These are phyloP conservation scores for Bipolaris zeicola DNA, from an alignment of 2,329 filamentous ascomycete species.

Conservation along the genomic window DNA sequence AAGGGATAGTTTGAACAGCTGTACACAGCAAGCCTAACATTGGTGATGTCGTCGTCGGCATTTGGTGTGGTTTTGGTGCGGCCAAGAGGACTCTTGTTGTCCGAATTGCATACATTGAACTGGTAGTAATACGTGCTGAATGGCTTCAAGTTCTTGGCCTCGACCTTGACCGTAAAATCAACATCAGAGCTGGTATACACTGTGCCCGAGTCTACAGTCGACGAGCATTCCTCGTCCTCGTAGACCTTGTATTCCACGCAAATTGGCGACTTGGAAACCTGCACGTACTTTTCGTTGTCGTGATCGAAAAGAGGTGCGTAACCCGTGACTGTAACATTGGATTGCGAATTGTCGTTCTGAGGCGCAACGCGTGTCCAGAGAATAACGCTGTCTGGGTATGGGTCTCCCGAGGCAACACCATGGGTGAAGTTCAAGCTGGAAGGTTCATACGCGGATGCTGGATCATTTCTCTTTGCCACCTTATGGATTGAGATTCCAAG, in stretches of 20 bases:
- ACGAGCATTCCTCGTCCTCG: constrained; percentile 53
- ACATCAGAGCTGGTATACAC: constrained; percentile 75
- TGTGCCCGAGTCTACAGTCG: constrained; percentile 60
- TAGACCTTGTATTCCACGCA: constrained; percentile 71
- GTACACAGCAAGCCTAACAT: constrained; percentile 69
- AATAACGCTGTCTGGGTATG: constrained; percentile 49
- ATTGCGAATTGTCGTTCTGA: constrained; percentile 48
- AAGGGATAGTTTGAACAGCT: constrained; percentile 65
- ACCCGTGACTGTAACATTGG: constrained; percentile 62
- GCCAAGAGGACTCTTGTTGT: constrained; percentile 66
- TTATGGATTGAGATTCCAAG: constrained; percentile 69
- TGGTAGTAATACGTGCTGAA: constrained; percentile 73
- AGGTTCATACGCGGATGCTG: constrained; percentile 27
- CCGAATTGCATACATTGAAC: constrained; percentile 69
- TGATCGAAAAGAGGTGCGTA: constrained; percentile 60
- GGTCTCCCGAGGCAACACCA: constrained; percentile 57
- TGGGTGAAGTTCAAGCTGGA: constrained; percentile 41
- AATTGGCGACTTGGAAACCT: constrained; percentile 63
- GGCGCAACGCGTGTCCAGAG: constrained; percentile 47
- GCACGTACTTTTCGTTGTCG: constrained; percentile 59
- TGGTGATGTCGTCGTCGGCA: constrained; percentile 60
- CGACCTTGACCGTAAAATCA: constrained; percentile 71
- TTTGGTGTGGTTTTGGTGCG: constrained; percentile 72
- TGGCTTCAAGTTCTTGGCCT: constrained; percentile 65
- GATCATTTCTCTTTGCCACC: constrained; percentile 60